Evolutionary conservation across 208 protist species (phyloP), one percentile per base, ranked within the genome.

Genomic region (Trypanosoma platydactyli): DNA sequence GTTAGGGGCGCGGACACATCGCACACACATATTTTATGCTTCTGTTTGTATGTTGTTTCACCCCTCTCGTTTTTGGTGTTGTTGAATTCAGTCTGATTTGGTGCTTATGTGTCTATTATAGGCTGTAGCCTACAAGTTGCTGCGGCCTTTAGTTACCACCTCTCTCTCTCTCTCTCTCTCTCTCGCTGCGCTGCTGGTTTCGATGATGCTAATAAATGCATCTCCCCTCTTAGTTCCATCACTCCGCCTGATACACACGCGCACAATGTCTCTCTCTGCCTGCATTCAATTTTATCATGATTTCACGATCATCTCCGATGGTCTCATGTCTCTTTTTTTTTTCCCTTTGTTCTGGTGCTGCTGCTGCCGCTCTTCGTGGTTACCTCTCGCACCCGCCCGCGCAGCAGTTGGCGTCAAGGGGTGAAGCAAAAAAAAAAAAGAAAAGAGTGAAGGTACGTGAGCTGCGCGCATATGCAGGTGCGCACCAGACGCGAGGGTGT

Each of bases 401-500:
- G 40, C 52, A 40, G 33, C 33, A 38, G 33, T 38, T 9, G 33
- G 5, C 5, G 33, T 38, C 9, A 38, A 9, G 9, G 9, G 33
- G 33, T 9, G 9, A 9, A 38, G 33, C 3, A 38, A 38, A 38
- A 11, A 38, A 9, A 9, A 3, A 38, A 38, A 38, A 38, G 5
- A 38, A 38, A 3, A 38, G 5, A 9, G 33, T 38, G 33, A 38
- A 3, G 3, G 33, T 38, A 38, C 5, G 5, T 38, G 33, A 38
- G 33, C 5, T 38, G 33, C 33, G 33, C 9, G 3, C 33, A 38
- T 9, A 70, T 70, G 64, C 18, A n/a, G 13, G 64, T 70, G 18
- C 73, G 79, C 38, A 30, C 46, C 13, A 70, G 62, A 16, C 75
- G 79, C 18, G 79, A 84, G 55, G 79, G 79, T 4, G 70, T 84